Evolutionary conservation across 768 basidiomycete species (phyloP).

Genomic region (Boletus vinaceobasis): DNA sequence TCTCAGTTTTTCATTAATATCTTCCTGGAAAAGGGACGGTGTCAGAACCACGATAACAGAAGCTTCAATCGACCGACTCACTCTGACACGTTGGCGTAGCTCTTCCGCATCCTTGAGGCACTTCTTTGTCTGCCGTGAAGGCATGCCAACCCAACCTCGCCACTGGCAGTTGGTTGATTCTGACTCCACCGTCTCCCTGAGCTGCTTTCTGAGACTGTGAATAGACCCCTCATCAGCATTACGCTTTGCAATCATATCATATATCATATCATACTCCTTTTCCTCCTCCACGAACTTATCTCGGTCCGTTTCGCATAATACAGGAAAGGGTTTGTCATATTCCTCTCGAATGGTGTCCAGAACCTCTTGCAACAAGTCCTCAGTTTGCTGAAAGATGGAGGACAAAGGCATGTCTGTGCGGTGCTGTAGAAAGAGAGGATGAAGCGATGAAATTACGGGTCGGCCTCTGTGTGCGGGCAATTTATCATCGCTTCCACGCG

Average conservation of each 20-base stretch:
- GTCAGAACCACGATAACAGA: neutral
- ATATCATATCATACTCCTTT: neutral
- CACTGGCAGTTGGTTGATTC: neutral
- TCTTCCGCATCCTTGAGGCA: conserved; percentile 1
- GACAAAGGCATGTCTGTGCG: conserved; percentile 5
- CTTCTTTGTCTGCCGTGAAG: conserved; percentile 4
- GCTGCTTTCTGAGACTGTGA: conserved; percentile 5
- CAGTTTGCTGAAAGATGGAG: neutral
- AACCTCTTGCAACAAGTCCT: neutral
- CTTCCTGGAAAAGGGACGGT: neutral
- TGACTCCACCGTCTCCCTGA: neutral
- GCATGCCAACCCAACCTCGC: conserved; percentile 1
- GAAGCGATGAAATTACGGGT: too few relatives aligned
- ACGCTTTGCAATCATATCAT: neutral
- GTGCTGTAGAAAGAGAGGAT: neutral
- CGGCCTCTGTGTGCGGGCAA: neutral
- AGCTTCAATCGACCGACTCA: neutral
- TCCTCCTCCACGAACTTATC: conserved; percentile 1
- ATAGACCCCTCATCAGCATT: neutral
- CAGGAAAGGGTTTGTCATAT: neutral
- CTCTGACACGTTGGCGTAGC: conserved; percentile 7
- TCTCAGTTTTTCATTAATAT: conserved; percentile 1
- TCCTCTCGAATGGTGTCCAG: neutral
- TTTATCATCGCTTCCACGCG: conserved; percentile 12
- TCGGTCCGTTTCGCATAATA: conserved; percentile 6